Conservation (phyloP, 805 yeast genomes). For the Lachancea meyersii region DNA sequence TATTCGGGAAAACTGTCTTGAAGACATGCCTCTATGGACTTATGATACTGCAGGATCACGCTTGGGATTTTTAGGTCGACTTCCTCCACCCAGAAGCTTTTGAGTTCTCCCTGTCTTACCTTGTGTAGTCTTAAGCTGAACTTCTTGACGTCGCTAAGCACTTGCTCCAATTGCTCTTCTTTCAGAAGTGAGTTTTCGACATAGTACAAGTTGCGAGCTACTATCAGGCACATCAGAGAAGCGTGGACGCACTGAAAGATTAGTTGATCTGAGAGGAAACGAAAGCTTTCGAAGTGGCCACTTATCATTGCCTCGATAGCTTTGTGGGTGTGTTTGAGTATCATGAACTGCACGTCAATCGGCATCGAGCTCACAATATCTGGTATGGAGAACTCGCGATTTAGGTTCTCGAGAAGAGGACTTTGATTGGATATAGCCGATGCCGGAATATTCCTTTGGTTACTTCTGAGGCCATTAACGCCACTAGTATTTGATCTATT, state of each 20-base stretch:
- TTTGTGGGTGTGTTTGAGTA: constrained; percentile 14
- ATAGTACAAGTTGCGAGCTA: constrained; percentile 9
- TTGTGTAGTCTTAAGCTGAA: constrained; percentile 20
- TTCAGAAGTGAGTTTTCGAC: neutral
- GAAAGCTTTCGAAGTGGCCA: constrained; percentile 16
- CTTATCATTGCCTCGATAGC: constrained; percentile 15
- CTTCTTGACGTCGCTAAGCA: constrained; percentile 16
- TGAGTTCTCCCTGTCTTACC: constrained; percentile 21
- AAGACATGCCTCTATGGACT: constrained; percentile 18
- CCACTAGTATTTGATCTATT: neutral
- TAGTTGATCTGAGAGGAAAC: constrained; percentile 21
- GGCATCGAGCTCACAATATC: constrained; percentile 15
- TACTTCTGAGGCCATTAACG: neutral
- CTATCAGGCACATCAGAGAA: constrained; percentile 13
- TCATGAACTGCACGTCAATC: constrained; percentile 9
- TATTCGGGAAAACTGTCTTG: constrained; percentile 16
- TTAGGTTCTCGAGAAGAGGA: constrained; percentile 10
- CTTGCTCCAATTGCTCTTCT: constrained; percentile 6
- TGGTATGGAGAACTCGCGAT: constrained; percentile 14
- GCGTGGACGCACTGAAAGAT: constrained; percentile 17
- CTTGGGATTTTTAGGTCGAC: constrained; percentile 25
- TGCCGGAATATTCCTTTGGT: neutral
- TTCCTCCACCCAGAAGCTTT: constrained; percentile 27
- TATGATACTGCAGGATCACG: constrained; percentile 23
- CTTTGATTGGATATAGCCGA: constrained; percentile 4